phyloP scores from a whole-genome alignment of 2,329 filamentous ascomycete species.

The Aspergillus sojae region DNA sequence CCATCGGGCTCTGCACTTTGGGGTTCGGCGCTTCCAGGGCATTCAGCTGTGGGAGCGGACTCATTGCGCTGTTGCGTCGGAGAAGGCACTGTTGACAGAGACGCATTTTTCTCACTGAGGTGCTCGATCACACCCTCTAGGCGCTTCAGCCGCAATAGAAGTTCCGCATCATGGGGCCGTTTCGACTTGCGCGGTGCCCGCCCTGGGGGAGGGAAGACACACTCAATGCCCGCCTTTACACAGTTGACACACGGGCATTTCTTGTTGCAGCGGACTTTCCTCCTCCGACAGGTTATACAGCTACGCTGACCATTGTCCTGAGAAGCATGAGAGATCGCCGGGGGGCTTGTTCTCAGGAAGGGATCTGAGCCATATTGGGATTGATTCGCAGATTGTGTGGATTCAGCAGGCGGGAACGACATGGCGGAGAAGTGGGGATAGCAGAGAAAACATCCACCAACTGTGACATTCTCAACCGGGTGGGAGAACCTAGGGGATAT shows the following conservation, averaged over 20 bases:
- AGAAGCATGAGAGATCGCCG: constrained; percentile 8
- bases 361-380: constrained; percentile 8
- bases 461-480: constrained; percentile 16
- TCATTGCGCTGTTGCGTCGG: constrained; percentile 14
- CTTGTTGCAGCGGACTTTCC: constrained; percentile 54
- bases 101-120: constrained; percentile 52
- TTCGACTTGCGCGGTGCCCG: constrained; percentile 61
- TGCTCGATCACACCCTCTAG: constrained; percentile 65
- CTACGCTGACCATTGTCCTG: constrained; percentile 43
- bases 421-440: constrained; percentile 15
- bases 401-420: constrained; percentile 19
- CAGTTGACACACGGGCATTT: constrained; percentile 52
- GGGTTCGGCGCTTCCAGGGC: not conserved
- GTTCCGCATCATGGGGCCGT: constrained; percentile 61
- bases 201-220: constrained; percentile 64
- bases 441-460: constrained; percentile 6
- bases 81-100: constrained; percentile 17
- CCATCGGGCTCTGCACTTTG: constrained; percentile 3
- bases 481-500: not conserved
- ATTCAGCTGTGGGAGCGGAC: not conserved
- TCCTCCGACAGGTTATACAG: constrained; percentile 50
- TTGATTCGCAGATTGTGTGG: constrained; percentile 7
- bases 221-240: constrained; percentile 56
- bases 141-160: constrained; percentile 59
- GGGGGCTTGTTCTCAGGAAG: constrained; percentile 5